Percentiles rank a stretch among this genome's conserved stretches.
phyloP scores from a whole-genome alignment of 2,329 filamentous ascomycete genomes.

The Colletotrichum sidae region DNA sequence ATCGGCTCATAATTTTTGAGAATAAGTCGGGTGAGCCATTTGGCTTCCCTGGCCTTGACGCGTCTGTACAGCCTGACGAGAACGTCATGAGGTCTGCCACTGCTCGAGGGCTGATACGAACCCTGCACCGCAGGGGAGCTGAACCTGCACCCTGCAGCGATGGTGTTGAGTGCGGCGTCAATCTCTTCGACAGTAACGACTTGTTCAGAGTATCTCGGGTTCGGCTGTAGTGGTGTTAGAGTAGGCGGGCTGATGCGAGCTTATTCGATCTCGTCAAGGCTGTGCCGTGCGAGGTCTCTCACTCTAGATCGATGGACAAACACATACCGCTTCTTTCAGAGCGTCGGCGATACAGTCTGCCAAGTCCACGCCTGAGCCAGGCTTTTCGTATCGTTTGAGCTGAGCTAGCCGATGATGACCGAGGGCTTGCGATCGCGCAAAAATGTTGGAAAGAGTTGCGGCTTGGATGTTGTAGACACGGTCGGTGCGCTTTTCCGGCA shows the following conservation, averaged over 20 bases:
- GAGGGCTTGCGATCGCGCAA: slow-evolving; percentile 74
- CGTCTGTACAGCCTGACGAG: slow-evolving; percentile 69
- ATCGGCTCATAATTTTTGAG: slow-evolving; percentile 81
- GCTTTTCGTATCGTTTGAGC: slow-evolving; percentile 70
- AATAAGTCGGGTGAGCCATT: slow-evolving; percentile 87
- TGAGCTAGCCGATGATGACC: slow-evolving; percentile 70
- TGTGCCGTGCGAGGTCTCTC: background rate
- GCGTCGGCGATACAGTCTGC: slow-evolving; percentile 77
- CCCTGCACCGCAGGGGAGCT: slow-evolving; percentile 73
- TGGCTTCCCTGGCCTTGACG: slow-evolving; percentile 76
- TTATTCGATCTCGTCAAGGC: slow-evolving; percentile 36
- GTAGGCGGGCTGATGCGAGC: background rate
- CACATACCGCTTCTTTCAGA: slow-evolving; percentile 68
- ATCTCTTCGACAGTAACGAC: slow-evolving; percentile 78
- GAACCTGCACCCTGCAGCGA: slow-evolving; percentile 77
- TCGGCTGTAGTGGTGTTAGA: slow-evolving; percentile 53
- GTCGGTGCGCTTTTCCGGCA: slow-evolving; percentile 82
- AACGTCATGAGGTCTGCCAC: slow-evolving; percentile 51
- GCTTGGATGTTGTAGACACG: slow-evolving; percentile 80
- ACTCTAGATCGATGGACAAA: background rate
- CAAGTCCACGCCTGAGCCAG: slow-evolving; percentile 72
- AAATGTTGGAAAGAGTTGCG: slow-evolving; percentile 70
- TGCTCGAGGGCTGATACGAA: slow-evolving; percentile 42
- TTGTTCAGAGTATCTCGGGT: slow-evolving; percentile 48
- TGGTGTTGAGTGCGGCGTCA: slow-evolving; percentile 70